Evolutionary conservation across 331 rosid genomes (phyloP).

Genomic region (Pyracantha coccinea): DNA sequence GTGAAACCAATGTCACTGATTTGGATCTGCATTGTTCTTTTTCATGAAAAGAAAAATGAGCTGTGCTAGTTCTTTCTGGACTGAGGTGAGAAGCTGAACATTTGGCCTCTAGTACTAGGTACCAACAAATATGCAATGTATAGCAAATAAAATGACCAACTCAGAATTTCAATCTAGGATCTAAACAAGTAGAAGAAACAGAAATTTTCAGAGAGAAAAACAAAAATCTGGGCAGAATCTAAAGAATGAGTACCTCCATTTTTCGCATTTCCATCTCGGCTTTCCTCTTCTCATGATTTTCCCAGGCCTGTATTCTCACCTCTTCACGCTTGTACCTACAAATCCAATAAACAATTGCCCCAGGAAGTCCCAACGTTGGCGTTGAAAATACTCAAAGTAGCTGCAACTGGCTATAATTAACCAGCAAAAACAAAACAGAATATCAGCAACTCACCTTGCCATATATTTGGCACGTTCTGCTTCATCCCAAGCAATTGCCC

Average conservation of each 20-base stretch:
- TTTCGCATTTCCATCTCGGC: conserved; percentile 93
- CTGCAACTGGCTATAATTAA: background rate
- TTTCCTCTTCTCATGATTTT: conserved; percentile 87
- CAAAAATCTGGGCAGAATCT: background rate
- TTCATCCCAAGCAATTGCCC: conserved; percentile 96
- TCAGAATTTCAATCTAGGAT: background rate
- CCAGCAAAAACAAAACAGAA: background rate
- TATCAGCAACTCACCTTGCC: conserved; percentile 54
- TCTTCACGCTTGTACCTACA: conserved; percentile 91
- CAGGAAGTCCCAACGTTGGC: background rate
- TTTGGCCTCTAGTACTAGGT: background rate
- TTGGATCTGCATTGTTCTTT: background rate
- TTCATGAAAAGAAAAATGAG: background rate
- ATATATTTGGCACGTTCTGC: conserved; percentile 86
- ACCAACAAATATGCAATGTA: background rate
- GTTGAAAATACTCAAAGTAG: background rate
- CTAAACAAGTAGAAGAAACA: background rate
- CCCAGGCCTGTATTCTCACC: conserved; percentile 95
- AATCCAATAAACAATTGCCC: background rate
- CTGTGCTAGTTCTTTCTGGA: background rate
- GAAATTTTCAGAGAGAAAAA: background rate
- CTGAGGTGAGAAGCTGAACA: background rate
- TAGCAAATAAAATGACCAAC: background rate
- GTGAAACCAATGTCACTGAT: background rate
- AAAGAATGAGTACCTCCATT: conserved; percentile 64